Percentiles rank a stretch among this genome's conserved stretches.
These are phyloP conservation scores for Colletotrichum tropicale DNA, from an alignment of 2,329 filamentous ascomycete species.

Conservation along the genomic window DNA sequence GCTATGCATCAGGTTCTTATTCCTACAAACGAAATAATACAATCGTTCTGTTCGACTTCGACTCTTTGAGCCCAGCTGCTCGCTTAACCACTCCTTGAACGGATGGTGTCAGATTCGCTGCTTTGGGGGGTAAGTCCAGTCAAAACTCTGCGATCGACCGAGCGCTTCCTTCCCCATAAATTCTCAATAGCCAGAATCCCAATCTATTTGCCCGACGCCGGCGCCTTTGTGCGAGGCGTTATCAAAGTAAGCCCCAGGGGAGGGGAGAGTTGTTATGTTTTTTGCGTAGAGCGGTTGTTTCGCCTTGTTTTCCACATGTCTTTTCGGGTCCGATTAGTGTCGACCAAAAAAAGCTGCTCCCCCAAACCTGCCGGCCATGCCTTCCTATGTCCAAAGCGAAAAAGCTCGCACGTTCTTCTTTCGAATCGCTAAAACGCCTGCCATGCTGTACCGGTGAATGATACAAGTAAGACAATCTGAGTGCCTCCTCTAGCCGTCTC, in stretches of 20 bases:
- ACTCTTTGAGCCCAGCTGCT: background rate
- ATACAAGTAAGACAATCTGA: conserved; percentile 10
- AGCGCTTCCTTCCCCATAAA: background rate
- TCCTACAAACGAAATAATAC: conserved; percentile 21
- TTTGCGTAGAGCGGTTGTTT: background rate
- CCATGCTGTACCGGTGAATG: conserved; percentile 17
- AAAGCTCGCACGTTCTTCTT: background rate
- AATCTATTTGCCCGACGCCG: background rate
- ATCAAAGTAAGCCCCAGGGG: background rate
- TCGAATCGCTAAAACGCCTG: conserved; percentile 17
- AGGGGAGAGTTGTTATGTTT: conserved; percentile 6
- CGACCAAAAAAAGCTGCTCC: background rate
- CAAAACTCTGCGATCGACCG: background rate
- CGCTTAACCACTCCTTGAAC: background rate
- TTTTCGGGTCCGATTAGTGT: background rate
- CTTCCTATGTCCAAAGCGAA: background rate
- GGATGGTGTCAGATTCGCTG: background rate
- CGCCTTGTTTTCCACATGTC: background rate
- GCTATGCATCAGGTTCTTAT: conserved; percentile 3
- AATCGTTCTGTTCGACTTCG: background rate
- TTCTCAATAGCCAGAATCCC: background rate
- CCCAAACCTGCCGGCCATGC: background rate
- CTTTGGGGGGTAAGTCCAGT: background rate
- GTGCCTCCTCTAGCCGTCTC: background rate
- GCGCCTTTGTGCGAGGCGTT: background rate